Evolutionary conservation across 108 stramenopile species (phyloP).

Genomic region (Pseudonitzschia multistriata): DNA sequence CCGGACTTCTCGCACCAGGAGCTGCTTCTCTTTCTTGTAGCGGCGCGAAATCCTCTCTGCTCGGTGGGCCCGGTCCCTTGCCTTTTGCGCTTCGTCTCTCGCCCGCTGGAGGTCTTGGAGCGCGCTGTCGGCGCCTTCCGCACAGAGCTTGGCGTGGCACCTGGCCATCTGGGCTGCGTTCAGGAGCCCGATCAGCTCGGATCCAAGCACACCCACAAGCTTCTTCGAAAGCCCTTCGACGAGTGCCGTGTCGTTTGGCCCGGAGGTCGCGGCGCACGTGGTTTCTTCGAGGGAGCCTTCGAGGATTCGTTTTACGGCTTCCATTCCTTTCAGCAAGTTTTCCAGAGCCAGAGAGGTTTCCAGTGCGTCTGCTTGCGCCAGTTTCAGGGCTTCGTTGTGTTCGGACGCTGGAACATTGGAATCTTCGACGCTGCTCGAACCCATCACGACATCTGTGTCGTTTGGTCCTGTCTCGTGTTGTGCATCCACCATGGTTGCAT

Average conservation of each 20-base stretch:
- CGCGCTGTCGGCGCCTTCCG: neutral
- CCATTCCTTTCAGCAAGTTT: conserved; percentile 15
- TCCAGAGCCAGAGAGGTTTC: conserved; percentile 21
- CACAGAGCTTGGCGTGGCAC: conserved; percentile 9
- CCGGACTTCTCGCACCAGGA: conserved; percentile 13
- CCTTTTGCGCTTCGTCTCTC: conserved; percentile 5
- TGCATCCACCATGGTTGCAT: neutral
- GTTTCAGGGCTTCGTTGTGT: neutral
- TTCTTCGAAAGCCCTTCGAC: conserved; percentile 12
- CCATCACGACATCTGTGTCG: neutral
- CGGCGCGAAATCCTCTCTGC: conserved; percentile 4
- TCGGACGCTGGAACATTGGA: neutral
- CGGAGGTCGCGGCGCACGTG: neutral
- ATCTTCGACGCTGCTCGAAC: neutral
- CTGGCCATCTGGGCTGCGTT: conserved; percentile 22
- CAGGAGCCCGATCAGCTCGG: conserved; percentile 16
- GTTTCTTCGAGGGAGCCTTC: conserved; percentile 7
- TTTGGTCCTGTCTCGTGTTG: neutral
- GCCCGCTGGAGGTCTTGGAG: conserved; percentile 15
- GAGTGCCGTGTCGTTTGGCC: neutral
- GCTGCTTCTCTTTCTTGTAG: conserved; percentile 18
- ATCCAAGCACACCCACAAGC: conserved; percentile 18
- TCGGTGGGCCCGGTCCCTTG: neutral
- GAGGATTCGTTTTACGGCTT: conserved; percentile 27
- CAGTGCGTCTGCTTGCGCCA: conserved; percentile 10